A percentile compares a stretch with the other conserved stretches of the same genome.
Evolutionary conservation across 495 filamentous ascomycete genomes (phyloP).

Genomic region (Echria macrotheca): DNA sequence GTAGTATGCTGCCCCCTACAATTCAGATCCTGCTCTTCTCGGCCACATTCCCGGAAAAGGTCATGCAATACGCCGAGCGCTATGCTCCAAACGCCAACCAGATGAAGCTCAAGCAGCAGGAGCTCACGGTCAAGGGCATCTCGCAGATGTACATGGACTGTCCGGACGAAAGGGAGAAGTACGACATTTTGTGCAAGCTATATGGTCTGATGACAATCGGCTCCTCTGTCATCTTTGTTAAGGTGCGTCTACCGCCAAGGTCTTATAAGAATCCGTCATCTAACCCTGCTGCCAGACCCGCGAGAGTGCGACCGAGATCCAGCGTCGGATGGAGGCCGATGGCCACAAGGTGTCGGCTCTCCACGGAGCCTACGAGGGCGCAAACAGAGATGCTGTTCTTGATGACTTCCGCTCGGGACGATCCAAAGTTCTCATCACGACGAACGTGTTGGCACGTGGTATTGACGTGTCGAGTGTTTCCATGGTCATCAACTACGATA

Average conservation of each 20-base stretch:
- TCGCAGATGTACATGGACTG: slow-evolving; percentile 97
- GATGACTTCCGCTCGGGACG: slow-evolving; percentile 79
- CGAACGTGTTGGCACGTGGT: slow-evolving; percentile 93
- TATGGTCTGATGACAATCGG: slow-evolving; percentile 94
- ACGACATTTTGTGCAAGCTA: slow-evolving; percentile 77
- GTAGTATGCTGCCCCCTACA: slow-evolving; percentile 63
- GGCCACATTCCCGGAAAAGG: slow-evolving; percentile 85
- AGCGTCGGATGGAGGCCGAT: slow-evolving; percentile 76
- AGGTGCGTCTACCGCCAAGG: slow-evolving; percentile 46
- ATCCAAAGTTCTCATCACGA: slow-evolving; percentile 97
- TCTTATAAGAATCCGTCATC: background rate
- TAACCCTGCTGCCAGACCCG: slow-evolving; percentile 58
- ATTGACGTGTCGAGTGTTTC: slow-evolving; percentile 96
- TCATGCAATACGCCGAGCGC: slow-evolving; percentile 68
- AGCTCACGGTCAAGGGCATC: slow-evolving; percentile 94
- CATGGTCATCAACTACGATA: slow-evolving; percentile 95
- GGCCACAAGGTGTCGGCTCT: slow-evolving; percentile 87
- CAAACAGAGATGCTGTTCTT: slow-evolving; percentile 76
- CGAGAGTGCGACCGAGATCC: slow-evolving; percentile 72
- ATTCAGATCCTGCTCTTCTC: slow-evolving; percentile 91
- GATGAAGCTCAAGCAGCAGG: slow-evolving; percentile 80
- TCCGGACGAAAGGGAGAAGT: slow-evolving; percentile 72
- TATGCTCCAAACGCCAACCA: slow-evolving; percentile 84
- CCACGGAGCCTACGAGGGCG: slow-evolving; percentile 78
- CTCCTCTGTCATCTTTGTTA: slow-evolving; percentile 96